Evolutionary conservation across 768 basidiomycete species (phyloP).

Genomic region (Lenzites betulinus): DNA sequence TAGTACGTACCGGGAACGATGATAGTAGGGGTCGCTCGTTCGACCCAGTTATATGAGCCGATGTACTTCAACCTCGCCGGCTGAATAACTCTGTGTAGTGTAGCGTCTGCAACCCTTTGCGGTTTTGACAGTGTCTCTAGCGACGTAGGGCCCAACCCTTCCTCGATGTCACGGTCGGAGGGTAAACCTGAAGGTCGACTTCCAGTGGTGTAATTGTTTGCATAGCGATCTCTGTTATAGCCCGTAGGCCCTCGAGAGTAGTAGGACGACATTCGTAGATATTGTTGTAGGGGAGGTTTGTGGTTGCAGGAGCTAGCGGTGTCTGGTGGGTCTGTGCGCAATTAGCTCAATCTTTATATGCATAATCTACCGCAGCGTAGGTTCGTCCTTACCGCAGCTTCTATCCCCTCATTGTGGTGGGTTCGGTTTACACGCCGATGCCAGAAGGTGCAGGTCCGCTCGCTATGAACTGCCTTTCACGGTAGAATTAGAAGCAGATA

Average conservation of each 20-base stretch:
- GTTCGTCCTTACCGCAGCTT: neutral
- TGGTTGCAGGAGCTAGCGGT: no score
- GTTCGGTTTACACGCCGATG: no score
- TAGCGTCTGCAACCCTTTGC: neutral
- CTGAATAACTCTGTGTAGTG: neutral
- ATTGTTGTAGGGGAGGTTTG: no score
- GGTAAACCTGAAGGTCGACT: neutral
- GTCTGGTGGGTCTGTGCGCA: neutral
- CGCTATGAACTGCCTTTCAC: no score
- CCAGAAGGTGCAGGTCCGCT: no score
- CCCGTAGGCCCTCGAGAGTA: neutral
- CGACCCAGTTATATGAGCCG: slow-evolving; percentile 59
- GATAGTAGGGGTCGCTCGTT: slow-evolving; percentile 46
- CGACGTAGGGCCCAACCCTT: slow-evolving; percentile 2
- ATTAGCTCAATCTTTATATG: neutral
- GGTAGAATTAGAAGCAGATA: no score
- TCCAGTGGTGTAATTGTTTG: neutral
- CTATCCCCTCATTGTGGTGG: neutral
- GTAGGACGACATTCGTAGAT: neutral
- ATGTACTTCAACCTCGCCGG: slow-evolving; percentile 41
- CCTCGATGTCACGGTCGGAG: slow-evolving; percentile 13
- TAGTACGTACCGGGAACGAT: slow-evolving; percentile 46
- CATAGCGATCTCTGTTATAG: neutral
- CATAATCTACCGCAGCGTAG: neutral
- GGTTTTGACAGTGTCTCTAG: slow-evolving; percentile 12